These are phyloP conservation scores for Solioccasus polychromus DNA, from an alignment of 768 basidiomycete species.

Conservation along the genomic window DNA sequence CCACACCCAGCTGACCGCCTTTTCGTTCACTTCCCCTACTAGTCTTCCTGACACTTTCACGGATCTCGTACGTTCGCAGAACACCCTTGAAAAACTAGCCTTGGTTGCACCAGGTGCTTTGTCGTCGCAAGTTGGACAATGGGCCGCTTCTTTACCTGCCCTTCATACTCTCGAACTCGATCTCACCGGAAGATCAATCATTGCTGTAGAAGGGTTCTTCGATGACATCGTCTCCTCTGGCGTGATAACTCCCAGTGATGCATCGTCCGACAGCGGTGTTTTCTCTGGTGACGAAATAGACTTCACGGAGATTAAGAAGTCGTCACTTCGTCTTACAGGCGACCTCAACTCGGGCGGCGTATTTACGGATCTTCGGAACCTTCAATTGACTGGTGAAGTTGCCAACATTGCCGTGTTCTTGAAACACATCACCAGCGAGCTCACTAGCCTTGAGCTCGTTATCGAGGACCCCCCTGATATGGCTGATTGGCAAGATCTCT, in stretches of 20 bases:
- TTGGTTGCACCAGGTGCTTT: constrained; percentile 76
- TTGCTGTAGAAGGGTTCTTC: constrained; percentile 80
- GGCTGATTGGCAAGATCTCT: constrained; percentile 74
- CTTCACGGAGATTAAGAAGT: constrained; percentile 72
- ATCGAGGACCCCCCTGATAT: constrained; percentile 78
- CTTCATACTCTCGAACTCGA: constrained; percentile 69
- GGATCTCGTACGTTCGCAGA: constrained; percentile 58
- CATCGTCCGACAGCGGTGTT: constrained; percentile 72
- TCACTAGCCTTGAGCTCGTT: constrained; percentile 68
- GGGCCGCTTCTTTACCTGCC: constrained; percentile 62
- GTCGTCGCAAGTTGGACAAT: constrained; percentile 65
- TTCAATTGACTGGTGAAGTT: constrained; percentile 69
- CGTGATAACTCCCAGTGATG: constrained; percentile 65
- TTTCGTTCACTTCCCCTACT: constrained; percentile 69
- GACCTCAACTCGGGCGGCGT: constrained; percentile 54
- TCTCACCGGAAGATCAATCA: constrained; percentile 61
- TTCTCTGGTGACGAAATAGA: constrained; percentile 78
- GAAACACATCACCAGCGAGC: constrained; percentile 61
- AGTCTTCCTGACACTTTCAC: constrained; percentile 71
- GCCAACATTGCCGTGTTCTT: constrained; percentile 71
- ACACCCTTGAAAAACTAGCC: constrained; percentile 55
- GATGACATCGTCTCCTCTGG: constrained; percentile 68
- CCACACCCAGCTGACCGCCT: constrained; percentile 59
- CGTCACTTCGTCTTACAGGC: constrained; percentile 59
- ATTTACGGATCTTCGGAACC: constrained; percentile 55